phyloP scores from a whole-genome alignment of 108 stramenopile genomes.

The Fragilaria crotonensis region DNA sequence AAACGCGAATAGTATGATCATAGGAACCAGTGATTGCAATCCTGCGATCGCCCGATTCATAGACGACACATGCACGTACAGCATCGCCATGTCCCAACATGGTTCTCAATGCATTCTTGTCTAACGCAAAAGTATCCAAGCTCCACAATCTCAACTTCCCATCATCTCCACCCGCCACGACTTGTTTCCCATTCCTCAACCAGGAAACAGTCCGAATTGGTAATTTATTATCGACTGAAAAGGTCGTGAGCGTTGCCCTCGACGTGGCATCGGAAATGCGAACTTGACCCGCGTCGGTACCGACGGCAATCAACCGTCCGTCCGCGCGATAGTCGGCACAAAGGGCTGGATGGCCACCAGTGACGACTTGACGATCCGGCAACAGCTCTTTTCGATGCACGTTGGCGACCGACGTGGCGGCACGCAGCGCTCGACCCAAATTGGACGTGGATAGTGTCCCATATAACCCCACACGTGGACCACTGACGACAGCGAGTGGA shows the following conservation, averaged over 20 bases:
- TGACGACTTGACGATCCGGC: constrained; percentile 61
- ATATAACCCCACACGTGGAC: constrained; percentile 68
- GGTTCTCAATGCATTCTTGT: constrained; percentile 23
- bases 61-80: constrained; percentile 34
- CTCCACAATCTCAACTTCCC: constrained; percentile 61
- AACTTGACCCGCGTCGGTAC: constrained; percentile 59
- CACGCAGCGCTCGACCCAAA: constrained; percentile 32
- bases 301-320: constrained; percentile 67
- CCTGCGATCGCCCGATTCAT: constrained; percentile 9
- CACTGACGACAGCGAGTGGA: constrained; percentile 55
- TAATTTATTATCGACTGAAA: constrained; percentile 26
- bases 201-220: constrained; percentile 50
- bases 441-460: constrained; percentile 30
- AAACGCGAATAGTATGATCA: constrained; percentile 81
- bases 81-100: constrained; percentile 79
- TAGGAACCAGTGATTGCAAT: constrained; percentile 71
- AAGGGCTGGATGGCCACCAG: constrained; percentile 57
- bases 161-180: constrained; percentile 63
- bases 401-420: constrained; percentile 2
- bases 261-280: constrained; percentile 59
- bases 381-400: constrained; percentile 12
- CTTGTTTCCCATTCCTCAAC: constrained; percentile 64
- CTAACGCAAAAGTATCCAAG: constrained; percentile 18
- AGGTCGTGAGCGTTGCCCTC: constrained; percentile 62
- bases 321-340: constrained; percentile 57